Evolutionary conservation across 2,329 filamentous ascomycete species (phyloP).

Genomic region (Colletotrichum acutatum): DNA sequence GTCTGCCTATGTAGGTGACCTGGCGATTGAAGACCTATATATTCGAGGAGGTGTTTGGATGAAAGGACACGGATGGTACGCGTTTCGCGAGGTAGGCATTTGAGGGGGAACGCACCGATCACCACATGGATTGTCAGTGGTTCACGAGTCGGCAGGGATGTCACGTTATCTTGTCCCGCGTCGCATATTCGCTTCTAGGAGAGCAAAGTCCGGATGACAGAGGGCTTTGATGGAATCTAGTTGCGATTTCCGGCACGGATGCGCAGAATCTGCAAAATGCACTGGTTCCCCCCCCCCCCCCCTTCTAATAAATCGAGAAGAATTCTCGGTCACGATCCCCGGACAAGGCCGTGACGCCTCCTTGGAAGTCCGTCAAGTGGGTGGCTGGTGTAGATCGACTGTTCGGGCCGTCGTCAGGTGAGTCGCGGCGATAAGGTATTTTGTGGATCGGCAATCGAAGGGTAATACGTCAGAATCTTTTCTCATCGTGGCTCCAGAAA

Average conservation of each 20-base stretch:
- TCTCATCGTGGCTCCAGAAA: background rate
- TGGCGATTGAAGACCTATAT: background rate
- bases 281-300: too few species aligned
- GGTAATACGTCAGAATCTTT: background rate
- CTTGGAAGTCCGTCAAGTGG: conserved; percentile 24
- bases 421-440: background rate
- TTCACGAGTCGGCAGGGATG: conserved; percentile 15
- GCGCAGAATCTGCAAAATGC: background rate
- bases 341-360: background rate
- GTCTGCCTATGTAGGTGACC: background rate
- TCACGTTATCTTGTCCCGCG: conserved; percentile 4
- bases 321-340: background rate
- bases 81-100: conserved; percentile 1
- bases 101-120: background rate
- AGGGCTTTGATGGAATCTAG: background rate
- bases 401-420: background rate
- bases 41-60: background rate
- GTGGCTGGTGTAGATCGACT: conserved; percentile 7
- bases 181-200: background rate
- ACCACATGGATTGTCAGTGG: conserved; percentile 2
- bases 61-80: background rate
- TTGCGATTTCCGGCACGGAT: background rate
- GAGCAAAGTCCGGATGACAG: background rate
- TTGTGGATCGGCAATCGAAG: background rate
- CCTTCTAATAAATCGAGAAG: background rate